phyloP scores from a whole-genome alignment of 1,139 yeast genomes.

The Candida sp. region DNA sequence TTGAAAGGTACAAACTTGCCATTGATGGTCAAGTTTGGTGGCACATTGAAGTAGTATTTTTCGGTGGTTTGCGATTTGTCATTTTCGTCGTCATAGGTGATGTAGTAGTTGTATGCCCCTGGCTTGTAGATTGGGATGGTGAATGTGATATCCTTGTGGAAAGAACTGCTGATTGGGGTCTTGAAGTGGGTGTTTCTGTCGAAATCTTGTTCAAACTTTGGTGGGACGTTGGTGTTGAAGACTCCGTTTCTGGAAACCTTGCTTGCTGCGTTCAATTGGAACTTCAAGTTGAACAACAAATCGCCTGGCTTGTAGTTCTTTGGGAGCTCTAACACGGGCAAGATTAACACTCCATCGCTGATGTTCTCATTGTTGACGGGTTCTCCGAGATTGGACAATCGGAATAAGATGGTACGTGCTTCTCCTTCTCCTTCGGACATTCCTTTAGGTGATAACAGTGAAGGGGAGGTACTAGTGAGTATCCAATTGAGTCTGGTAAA shows the following conservation, averaged over 20 bases:
- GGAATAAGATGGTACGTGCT: slow-evolving; percentile 40
- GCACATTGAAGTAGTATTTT: slow-evolving; percentile 76
- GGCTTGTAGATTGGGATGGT: slow-evolving; percentile 70
- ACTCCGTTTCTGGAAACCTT: slow-evolving; percentile 71
- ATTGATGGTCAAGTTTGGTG: slow-evolving; percentile 70
- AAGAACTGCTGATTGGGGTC: slow-evolving; percentile 48
- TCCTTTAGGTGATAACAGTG: too few relatives aligned
- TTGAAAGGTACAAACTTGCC: slow-evolving; percentile 70
- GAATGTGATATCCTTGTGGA: slow-evolving; percentile 64
- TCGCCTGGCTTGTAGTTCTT: slow-evolving; percentile 39
- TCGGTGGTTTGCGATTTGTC: slow-evolving; percentile 41
- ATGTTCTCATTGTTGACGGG: slow-evolving; percentile 53
- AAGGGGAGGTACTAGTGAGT: not conserved
- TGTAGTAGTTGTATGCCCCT: slow-evolving; percentile 78
- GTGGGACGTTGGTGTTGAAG: slow-evolving; percentile 79
- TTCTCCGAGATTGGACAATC: slow-evolving; percentile 58
- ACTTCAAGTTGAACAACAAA: slow-evolving; percentile 56
- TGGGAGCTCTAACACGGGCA: slow-evolving; percentile 62
- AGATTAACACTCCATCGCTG: slow-evolving; percentile 62
- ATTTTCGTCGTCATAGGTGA: slow-evolving; percentile 39
- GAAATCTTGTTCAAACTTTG: slow-evolving; percentile 42
- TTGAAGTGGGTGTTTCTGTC: slow-evolving; percentile 59
- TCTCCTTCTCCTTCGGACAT: slow-evolving; percentile 1
- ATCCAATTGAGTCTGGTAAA: not conserved
- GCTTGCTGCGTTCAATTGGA: slow-evolving; percentile 78